Conservation (phyloP, 192 early-diverging fungal species). For the Lobosporangium transversale region DNA sequence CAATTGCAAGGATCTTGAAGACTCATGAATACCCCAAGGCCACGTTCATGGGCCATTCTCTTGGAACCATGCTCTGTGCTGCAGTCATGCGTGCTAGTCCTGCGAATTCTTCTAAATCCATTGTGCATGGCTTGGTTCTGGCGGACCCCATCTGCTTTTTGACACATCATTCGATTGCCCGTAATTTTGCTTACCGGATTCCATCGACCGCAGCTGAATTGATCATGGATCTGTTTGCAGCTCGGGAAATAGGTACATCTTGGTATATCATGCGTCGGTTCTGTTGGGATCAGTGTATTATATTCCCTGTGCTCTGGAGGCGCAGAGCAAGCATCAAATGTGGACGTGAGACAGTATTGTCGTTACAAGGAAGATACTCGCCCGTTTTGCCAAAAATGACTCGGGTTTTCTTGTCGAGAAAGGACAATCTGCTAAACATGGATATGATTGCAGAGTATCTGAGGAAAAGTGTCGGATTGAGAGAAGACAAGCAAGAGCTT, state of each 20-base stretch:
- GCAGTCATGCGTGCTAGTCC: constrained; percentile 66
- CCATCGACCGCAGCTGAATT: constrained; percentile 49
- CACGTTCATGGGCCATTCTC: constrained; percentile 71
- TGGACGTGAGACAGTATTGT: neutral
- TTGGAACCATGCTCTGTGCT: constrained; percentile 67
- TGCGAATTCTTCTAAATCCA: constrained; percentile 50
- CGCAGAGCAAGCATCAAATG: no score
- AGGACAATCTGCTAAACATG: constrained; percentile 46
- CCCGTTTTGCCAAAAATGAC: constrained; percentile 42
- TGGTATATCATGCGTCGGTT: constrained; percentile 53
- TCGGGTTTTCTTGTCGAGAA: constrained; percentile 41
- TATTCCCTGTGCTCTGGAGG: constrained; percentile 40
- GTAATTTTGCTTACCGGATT: constrained; percentile 65
- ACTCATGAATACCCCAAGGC: constrained; percentile 62
- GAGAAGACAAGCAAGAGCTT: constrained; percentile 34
- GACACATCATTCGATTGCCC: constrained; percentile 69
- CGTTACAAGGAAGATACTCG: constrained; percentile 22
- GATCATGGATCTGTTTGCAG: constrained; percentile 46
- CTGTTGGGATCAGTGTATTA: constrained; percentile 45
- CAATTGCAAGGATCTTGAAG: constrained; percentile 65
- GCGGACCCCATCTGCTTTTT: constrained; percentile 76
- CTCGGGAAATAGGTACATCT: constrained; percentile 44
- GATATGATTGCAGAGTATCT: constrained; percentile 35
- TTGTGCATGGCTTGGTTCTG: constrained; percentile 63
- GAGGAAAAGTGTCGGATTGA: constrained; percentile 20